Evolutionary conservation across 768 basidiomycete genomes (phyloP).

Genomic region (Ephemerocybe angulata): DNA sequence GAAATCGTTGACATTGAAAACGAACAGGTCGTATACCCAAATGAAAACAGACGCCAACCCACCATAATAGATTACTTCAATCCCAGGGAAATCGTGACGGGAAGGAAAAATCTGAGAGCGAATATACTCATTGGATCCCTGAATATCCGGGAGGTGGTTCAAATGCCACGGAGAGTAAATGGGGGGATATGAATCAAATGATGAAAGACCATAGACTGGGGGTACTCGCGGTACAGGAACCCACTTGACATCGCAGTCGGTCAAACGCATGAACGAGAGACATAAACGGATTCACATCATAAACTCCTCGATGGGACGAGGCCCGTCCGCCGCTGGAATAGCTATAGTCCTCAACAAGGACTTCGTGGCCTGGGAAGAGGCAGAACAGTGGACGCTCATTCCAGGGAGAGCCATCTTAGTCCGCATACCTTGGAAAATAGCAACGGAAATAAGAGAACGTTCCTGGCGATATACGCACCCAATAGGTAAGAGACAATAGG

Average conservation of each 20-base stretch:
- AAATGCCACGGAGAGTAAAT: conserved; percentile 2
- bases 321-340: conserved; percentile 23
- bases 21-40: background rate
- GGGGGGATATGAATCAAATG: conserved; percentile 7
- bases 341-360: conserved; percentile 32
- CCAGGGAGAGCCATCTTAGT: conserved; percentile 24
- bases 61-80: background rate
- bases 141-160: conserved; percentile 13
- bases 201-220: conserved; percentile 6
- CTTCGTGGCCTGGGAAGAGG: conserved; percentile 13
- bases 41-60: background rate
- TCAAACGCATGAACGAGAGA: background rate
- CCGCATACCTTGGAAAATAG: conserved; percentile 15
- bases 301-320: conserved; percentile 10
- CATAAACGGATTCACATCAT: conserved; percentile 11
- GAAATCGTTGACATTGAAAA: too few relatives aligned
- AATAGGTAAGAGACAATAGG: conserved; percentile 23
- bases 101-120: background rate
- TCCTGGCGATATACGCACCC: conserved; percentile 35
- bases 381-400: conserved; percentile 11
- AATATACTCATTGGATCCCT: conserved; percentile 7
- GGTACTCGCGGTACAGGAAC: conserved; percentile 5
- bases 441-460: conserved; percentile 7
- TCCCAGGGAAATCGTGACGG: background rate
- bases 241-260: background rate